A percentile compares a stretch with the other conserved stretches of the same genome.
Evolutionary conservation across 306 rosid genomes (phyloP).

Genomic region (Lupinus albus): DNA sequence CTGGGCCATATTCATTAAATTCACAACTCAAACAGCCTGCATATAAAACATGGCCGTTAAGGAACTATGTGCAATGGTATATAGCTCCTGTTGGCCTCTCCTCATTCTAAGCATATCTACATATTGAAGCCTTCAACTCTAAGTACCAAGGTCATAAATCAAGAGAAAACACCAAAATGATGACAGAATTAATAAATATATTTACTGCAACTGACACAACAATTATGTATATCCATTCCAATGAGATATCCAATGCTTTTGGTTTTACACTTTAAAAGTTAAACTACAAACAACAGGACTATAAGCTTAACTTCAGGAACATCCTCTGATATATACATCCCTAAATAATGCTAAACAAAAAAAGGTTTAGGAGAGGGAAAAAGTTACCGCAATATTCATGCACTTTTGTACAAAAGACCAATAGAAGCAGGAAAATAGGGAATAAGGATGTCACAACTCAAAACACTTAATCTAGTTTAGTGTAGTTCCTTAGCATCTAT

Average conservation of each 20-base stretch:
- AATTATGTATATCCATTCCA: slow-evolving; percentile 43
- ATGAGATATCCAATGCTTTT: slow-evolving; percentile 41
- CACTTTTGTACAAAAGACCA: slow-evolving; percentile 48
- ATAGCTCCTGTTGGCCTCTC: not conserved
- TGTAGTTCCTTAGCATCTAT: slow-evolving; percentile 52
- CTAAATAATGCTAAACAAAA: slow-evolving; percentile 43
- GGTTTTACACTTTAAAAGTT: slow-evolving; percentile 39
- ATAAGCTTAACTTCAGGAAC: slow-evolving; percentile 48
- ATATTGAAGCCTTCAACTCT: slow-evolving; percentile 25
- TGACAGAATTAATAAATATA: slow-evolving; percentile 32
- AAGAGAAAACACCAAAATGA: slow-evolving; percentile 34
- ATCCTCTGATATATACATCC: slow-evolving; percentile 50
- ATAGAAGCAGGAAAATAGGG: slow-evolving; percentile 40
- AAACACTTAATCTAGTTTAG: slow-evolving; percentile 42
- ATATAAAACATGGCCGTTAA: slow-evolving; percentile 7
- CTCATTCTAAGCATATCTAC: slow-evolving; percentile 12
- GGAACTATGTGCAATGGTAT: slow-evolving; percentile 28
- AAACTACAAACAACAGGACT: slow-evolving; percentile 44
- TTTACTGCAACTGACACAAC: slow-evolving; percentile 17
- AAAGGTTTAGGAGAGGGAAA: slow-evolving; percentile 31
- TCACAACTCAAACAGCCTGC: slow-evolving; percentile 23
- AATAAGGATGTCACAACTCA: slow-evolving; percentile 22
- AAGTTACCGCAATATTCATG: slow-evolving; percentile 49
- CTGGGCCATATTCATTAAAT: slow-evolving; percentile 15
- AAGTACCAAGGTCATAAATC: slow-evolving; percentile 25